Conservation (phyloP, 257 asterid species). For the Nicotiana undulata region DNA sequence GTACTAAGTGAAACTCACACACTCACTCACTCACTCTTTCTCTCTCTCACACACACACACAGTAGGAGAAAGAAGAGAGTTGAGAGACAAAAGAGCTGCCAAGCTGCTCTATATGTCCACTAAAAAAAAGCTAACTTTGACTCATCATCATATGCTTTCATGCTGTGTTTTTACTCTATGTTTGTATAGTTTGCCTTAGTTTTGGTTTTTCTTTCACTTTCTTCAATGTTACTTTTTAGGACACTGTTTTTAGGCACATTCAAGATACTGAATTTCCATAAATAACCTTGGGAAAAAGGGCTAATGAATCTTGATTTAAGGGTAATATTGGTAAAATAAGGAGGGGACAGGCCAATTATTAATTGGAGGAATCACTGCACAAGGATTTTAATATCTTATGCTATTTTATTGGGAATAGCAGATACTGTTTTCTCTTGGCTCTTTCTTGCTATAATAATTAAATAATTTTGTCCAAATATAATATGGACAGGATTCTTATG, state of each 20-base stretch:
- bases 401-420: conserved; percentile 30
- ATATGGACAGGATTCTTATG: conserved; percentile 9
- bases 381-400: conserved; percentile 12
- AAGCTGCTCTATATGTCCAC: conserved; percentile 10
- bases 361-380: conserved; percentile 33
- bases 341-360: conserved; percentile 15
- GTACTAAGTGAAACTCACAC: conserved; percentile 12
- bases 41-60: conserved; percentile 12
- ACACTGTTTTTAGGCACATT: conserved; percentile 20
- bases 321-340: conserved; percentile 16
- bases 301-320: conserved; percentile 6
- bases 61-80: conserved; percentile 8
- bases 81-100: conserved; percentile 32
- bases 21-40: conserved; percentile 8
- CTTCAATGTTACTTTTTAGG: conserved; percentile 37
- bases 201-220: conserved; percentile 10
- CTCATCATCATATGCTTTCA: conserved; percentile 33
- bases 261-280: conserved; percentile 17
- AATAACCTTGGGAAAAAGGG: conserved; percentile 11
- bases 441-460: neutral
- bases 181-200: neutral
- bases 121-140: conserved; percentile 27
- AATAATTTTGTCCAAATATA: neutral
- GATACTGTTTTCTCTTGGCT: conserved; percentile 8
- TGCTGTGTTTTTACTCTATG: conserved; percentile 20